Percentiles rank a stretch among this genome's conserved stretches.
Conservation (phyloP, 805 yeast species). For the Lipomyces sp. region DNA sequence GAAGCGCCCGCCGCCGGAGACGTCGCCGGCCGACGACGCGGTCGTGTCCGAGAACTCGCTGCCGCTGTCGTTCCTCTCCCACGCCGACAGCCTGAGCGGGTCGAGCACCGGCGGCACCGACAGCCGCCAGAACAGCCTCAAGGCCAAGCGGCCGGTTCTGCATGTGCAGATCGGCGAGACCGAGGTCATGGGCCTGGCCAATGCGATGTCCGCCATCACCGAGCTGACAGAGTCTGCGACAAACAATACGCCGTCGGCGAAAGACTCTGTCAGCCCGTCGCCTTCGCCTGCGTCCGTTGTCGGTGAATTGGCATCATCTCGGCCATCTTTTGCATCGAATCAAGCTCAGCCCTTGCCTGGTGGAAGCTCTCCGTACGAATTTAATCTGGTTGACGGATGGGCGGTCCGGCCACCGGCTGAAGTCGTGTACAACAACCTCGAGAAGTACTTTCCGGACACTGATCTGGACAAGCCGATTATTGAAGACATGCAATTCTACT, state of each 20-base stretch:
- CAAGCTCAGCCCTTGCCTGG: no score
- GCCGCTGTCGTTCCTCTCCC: constrained; percentile 5
- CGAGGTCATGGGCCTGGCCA: not conserved
- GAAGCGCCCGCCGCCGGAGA: constrained; percentile 38
- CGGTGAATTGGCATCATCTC: constrained; percentile 25
- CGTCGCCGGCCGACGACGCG: not conserved
- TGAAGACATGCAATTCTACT: constrained; percentile 45
- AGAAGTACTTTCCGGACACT: constrained; percentile 85
- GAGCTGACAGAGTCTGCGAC: constrained; percentile 19
- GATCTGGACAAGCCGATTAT: constrained; percentile 89
- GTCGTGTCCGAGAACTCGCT: constrained; percentile 4
- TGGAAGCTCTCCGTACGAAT: not conserved
- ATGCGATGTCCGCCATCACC: constrained; percentile 21
- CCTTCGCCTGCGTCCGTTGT: constrained; percentile 22
- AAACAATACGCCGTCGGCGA: not conserved
- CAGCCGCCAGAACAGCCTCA: constrained; percentile 14
- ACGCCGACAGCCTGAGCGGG: constrained; percentile 1
- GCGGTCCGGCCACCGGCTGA: constrained; percentile 93
- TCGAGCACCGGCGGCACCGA: constrained; percentile 7
- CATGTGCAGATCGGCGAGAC: constrained; percentile 23
- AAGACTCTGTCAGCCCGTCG: constrained; percentile 1
- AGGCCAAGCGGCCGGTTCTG: constrained; percentile 21
- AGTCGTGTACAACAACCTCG: constrained; percentile 86
- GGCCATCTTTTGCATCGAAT: no score
- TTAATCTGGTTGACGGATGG: constrained; percentile 41